Evolutionary conservation across 352 stramenopile species (phyloP).

Genomic region (Phytophthora sojae): DNA sequence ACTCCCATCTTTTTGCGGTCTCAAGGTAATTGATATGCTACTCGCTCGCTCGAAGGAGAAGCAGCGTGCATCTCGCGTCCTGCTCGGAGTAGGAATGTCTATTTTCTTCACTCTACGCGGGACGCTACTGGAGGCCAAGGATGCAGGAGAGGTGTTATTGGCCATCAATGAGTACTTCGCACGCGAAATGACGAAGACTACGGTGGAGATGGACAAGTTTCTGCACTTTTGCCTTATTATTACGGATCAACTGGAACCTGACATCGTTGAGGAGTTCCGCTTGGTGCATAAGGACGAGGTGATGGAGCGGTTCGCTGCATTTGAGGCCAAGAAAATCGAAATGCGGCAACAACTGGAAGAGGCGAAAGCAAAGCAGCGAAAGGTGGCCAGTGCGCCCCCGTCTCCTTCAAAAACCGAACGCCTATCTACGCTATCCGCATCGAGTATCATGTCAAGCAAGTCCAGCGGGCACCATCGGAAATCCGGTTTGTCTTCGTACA

Average conservation of each 20-base stretch:
- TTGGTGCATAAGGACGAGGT: slow-evolving; percentile 84
- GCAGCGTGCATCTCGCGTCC: slow-evolving; percentile 70
- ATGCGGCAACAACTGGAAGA: slow-evolving; percentile 86
- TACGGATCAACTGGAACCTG: slow-evolving; percentile 73
- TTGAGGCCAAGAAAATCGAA: slow-evolving; percentile 87
- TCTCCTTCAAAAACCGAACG: slow-evolving; percentile 69
- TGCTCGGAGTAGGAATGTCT: slow-evolving; percentile 77
- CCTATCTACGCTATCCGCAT: slow-evolving; percentile 55
- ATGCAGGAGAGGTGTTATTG: slow-evolving; percentile 81
- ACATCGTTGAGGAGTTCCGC: slow-evolving; percentile 78
- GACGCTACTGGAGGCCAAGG: slow-evolving; percentile 67
- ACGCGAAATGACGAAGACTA: slow-evolving; percentile 72
- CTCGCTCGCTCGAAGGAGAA: slow-evolving; percentile 68
- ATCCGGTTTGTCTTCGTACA: slow-evolving; percentile 61
- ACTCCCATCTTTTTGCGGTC: slow-evolving; percentile 66
- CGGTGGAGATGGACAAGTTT: slow-evolving; percentile 75
- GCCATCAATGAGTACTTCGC: slow-evolving; percentile 85
- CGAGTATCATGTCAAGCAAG: slow-evolving; percentile 31
- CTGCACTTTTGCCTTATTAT: slow-evolving; percentile 69
- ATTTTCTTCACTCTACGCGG: slow-evolving; percentile 80
- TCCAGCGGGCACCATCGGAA: slow-evolving; percentile 37
- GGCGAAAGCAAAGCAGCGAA: slow-evolving; percentile 61
- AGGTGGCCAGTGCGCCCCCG: slow-evolving; percentile 47
- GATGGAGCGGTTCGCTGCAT: slow-evolving; percentile 80
- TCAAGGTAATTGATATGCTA: slow-evolving; percentile 87